Conservation (phyloP, 2,329 filamentous ascomycete genomes). For the Colletotrichum sp. region DNA sequence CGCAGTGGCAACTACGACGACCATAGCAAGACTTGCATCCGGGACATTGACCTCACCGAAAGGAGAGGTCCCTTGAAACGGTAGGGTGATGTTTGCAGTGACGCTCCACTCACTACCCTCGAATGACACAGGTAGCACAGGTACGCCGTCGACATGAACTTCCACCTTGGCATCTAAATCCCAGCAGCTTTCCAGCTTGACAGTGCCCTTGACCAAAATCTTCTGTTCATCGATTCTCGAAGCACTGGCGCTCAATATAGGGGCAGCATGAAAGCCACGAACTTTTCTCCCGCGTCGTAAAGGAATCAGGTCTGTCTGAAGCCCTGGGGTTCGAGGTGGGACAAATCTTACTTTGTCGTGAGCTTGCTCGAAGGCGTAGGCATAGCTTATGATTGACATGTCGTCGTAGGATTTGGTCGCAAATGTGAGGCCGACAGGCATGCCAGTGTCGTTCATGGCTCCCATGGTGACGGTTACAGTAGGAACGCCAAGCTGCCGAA, state of each 20-base stretch:
- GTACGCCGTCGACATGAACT: not conserved
- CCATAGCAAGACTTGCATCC: not conserved
- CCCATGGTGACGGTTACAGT: slow-evolving; percentile 32
- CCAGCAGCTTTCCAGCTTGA: not conserved
- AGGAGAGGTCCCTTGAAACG: not conserved
- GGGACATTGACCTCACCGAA: not conserved
- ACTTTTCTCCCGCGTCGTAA: not conserved
- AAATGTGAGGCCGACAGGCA: slow-evolving; percentile 32
- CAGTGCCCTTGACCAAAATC: not conserved
- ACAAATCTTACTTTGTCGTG: not conserved
- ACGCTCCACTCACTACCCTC: not conserved
- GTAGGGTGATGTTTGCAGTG: not conserved
- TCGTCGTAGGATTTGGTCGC: slow-evolving; percentile 29
- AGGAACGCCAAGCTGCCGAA: slow-evolving; percentile 31
- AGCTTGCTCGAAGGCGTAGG: slow-evolving; percentile 27
- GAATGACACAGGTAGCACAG: not conserved
- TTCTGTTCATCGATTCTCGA: not conserved
- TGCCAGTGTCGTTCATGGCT: slow-evolving; percentile 23
- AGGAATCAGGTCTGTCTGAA: not conserved
- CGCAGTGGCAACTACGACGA: not conserved
- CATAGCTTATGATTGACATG: slow-evolving; percentile 25
- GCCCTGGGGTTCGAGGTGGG: not conserved
- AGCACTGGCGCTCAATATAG: not conserved
- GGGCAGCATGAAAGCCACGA: not conserved
- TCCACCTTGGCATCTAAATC: not conserved